A percentile compares a stretch with the other conserved stretches of the same genome.
Evolutionary conservation across 2,329 filamentous ascomycete species (phyloP).

Genomic region (Trichoderma atroviride): DNA sequence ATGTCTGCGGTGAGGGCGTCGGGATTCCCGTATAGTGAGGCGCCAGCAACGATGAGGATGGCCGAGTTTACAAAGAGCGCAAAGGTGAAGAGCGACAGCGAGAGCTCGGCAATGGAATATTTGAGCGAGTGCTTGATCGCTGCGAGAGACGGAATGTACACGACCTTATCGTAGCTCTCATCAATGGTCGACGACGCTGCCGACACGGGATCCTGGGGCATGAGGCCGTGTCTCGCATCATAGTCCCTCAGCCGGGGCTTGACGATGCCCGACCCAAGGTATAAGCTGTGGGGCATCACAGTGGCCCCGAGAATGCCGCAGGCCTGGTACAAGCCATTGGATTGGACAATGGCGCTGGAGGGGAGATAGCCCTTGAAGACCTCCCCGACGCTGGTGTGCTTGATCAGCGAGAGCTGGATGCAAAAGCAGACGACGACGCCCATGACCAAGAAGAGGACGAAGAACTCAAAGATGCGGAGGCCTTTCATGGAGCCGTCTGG

Average conservation of each 20-base stretch:
- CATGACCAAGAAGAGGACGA: slow-evolving; percentile 65
- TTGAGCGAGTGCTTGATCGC: slow-evolving; percentile 76
- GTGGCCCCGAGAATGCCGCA: slow-evolving; percentile 79
- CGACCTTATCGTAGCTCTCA: slow-evolving; percentile 49
- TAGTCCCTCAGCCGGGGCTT: slow-evolving; percentile 68
- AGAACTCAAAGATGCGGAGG: slow-evolving; percentile 64
- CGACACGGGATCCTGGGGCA: slow-evolving; percentile 42
- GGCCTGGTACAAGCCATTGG: slow-evolving; percentile 63
- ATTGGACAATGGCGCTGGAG: slow-evolving; percentile 59
- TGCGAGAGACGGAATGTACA: slow-evolving; percentile 70
- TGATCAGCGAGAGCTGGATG: slow-evolving; percentile 66
- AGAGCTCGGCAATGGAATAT: slow-evolving; percentile 71
- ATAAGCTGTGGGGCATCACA: slow-evolving; percentile 71
- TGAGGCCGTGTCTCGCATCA: slow-evolving; percentile 59
- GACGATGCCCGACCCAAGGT: slow-evolving; percentile 69
- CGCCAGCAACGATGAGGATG: slow-evolving; percentile 80
- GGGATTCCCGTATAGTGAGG: slow-evolving; percentile 67
- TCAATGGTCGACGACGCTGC: slow-evolving; percentile 36
- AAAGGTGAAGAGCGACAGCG: slow-evolving; percentile 76
- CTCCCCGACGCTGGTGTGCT: slow-evolving; percentile 56
- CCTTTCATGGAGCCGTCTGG: slow-evolving; percentile 61
- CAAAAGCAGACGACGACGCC: slow-evolving; percentile 72
- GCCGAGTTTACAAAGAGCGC: slow-evolving; percentile 83
- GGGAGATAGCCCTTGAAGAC: slow-evolving; percentile 69
- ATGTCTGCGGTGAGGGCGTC: slow-evolving; percentile 72